Conservation (phyloP, 1,284 basidiomycete species). For the Peniophora sp. region DNA sequence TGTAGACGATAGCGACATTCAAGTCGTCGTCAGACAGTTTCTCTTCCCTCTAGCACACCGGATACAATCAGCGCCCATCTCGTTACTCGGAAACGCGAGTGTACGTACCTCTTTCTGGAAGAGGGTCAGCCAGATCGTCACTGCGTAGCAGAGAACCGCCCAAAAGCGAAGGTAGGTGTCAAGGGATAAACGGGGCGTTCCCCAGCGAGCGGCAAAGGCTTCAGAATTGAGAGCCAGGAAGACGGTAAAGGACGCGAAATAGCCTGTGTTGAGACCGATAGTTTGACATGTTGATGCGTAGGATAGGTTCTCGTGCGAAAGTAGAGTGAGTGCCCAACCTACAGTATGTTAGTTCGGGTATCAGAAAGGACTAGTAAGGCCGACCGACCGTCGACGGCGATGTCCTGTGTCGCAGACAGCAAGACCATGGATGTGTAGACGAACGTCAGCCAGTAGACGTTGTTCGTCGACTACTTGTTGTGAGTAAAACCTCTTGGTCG, state of each 20-base stretch:
- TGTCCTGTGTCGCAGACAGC: constrained; percentile 98
- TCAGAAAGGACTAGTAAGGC: neutral
- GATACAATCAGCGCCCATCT: neutral
- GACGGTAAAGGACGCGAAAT: constrained; percentile 94
- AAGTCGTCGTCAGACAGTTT: constrained; percentile 73
- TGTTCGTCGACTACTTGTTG: constrained; percentile 61
- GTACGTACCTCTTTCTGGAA: constrained; percentile 80
- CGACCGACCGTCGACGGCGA: constrained; percentile 84
- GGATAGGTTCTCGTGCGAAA: constrained; percentile 91
- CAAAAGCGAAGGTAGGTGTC: constrained; percentile 86
- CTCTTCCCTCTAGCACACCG: constrained; percentile 58
- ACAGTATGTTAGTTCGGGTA: constrained; percentile 9
- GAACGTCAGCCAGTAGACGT: constrained; percentile 76
- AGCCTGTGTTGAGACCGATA: constrained; percentile 94
- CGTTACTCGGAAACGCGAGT: neutral
- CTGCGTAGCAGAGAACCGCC: constrained; percentile 70
- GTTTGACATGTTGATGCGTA: constrained; percentile 99
- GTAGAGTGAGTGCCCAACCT: constrained; percentile 96
- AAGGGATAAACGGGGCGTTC: constrained; percentile 78
- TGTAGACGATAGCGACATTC: constrained; percentile 88
- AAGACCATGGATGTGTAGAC: constrained; percentile 90
- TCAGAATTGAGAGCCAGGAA: constrained; percentile 96
- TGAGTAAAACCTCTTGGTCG: constrained; percentile 7
- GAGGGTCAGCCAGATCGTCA: constrained; percentile 84
- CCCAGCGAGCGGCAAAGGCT: constrained; percentile 77